These are phyloP conservation scores for Novakomyces olei DNA, from an alignment of 805 yeast species.

Conservation along the genomic window DNA sequence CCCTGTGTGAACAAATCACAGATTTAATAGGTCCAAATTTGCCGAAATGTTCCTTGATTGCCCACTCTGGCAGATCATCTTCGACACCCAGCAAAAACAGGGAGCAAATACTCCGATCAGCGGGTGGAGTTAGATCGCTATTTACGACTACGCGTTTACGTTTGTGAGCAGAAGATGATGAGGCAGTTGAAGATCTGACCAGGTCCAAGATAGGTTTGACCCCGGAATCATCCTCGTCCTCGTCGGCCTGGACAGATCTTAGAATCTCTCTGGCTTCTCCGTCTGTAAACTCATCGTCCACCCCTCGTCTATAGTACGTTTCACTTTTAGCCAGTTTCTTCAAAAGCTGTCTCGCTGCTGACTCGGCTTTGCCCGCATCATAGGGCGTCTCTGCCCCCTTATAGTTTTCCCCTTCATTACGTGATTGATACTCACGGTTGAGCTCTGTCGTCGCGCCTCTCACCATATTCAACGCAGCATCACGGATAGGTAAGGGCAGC, in stretches of 20 bases:
- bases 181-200: too few relatives aligned
- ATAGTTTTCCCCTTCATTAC: conserved; percentile 21
- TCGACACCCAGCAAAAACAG: conserved; percentile 59
- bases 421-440: conserved; percentile 34
- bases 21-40: conserved; percentile 27
- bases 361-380: conserved; percentile 13
- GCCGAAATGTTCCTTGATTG: conserved; percentile 29
- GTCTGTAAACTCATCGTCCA: background rate
- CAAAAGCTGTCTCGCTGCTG: conserved; percentile 31
- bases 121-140: too few relatives aligned
- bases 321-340: conserved; percentile 22
- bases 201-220: too few relatives aligned
- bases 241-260: background rate
- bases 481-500: conserved; percentile 58
- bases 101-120: too few relatives aligned
- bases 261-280: background rate
- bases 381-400: conserved; percentile 9
- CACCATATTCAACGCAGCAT: conserved; percentile 56
- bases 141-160: too few relatives aligned
- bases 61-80: conserved; percentile 41
- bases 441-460: conserved; percentile 29
- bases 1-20: conserved; percentile 30
- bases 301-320: conserved; percentile 12
- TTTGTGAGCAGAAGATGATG: too few relatives aligned
- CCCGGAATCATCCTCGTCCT: too few relatives aligned